These are phyloP conservation scores for Aspergillus spinulosporus DNA, from an alignment of 2,329 filamentous ascomycete genomes.

Conservation along the genomic window DNA sequence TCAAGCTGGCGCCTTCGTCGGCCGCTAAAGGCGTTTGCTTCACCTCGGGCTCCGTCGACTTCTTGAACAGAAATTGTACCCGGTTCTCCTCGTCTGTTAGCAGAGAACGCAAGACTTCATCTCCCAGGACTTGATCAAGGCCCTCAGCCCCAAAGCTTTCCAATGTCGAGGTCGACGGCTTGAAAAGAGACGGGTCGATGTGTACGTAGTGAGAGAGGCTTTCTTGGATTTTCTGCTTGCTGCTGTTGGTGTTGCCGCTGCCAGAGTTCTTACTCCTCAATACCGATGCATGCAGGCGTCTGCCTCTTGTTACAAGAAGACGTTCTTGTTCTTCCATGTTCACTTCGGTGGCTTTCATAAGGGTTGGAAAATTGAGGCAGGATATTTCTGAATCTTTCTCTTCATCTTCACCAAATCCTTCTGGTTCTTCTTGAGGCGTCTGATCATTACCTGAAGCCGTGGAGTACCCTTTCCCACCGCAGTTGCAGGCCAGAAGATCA, in stretches of 20 bases:
- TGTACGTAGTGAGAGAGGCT: conserved; percentile 47
- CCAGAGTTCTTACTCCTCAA: neutral
- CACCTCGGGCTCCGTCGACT: conserved; percentile 29
- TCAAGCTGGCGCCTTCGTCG: neutral
- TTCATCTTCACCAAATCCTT: conserved; percentile 9
- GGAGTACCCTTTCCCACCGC: conserved; percentile 54
- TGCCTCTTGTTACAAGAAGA: conserved; percentile 19
- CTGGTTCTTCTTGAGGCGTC: conserved; percentile 8
- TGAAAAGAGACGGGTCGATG: conserved; percentile 39
- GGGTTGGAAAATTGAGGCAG: conserved; percentile 31
- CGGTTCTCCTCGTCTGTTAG: conserved; percentile 42
- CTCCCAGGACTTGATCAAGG: conserved; percentile 31
- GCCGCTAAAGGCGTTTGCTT: conserved; percentile 6
- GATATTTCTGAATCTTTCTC: conserved; percentile 24
- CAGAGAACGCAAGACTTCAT: conserved; percentile 36
- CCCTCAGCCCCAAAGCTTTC: conserved; percentile 11
- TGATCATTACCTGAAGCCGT: conserved; percentile 16
- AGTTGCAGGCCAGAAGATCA: conserved; percentile 64
- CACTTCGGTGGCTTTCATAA: conserved; percentile 45
- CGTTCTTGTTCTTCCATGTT: conserved; percentile 39
- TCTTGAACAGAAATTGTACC: conserved; percentile 44
- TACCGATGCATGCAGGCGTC: neutral
- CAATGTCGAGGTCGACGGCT: conserved; percentile 18
- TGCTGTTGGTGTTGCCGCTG: conserved; percentile 17
- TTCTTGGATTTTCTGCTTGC: conserved; percentile 42